Base-by-base conservation (phyloP, 1,284 basidiomycete genomes). In the Lentinula novae-zelandiae region DNA sequence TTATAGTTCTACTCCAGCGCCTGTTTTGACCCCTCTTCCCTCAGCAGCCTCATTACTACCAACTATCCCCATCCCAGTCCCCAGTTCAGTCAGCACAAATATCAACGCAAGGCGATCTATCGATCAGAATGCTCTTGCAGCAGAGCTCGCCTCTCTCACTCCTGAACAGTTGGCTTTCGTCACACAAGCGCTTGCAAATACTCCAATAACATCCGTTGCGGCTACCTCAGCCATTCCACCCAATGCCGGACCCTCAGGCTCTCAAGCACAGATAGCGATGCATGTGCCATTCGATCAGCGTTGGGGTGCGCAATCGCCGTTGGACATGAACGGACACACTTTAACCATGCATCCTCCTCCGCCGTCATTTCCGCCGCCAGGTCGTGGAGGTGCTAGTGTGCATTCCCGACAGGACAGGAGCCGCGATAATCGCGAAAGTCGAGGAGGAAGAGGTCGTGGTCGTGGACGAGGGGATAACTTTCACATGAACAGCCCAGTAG, bases 111-210 rank as follows among this genome's bases (percentile, higher is more conserved):
- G 65, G 46, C 61, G 64, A n/a, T 63, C 63, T 7, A 64, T 71
- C 42, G 67, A 71, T 55, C 68, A 70, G 13, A 65, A 64, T 22
- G 72, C 74, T 38, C 67, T 82, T 27, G 78, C 78, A 20, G 75
- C 78, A 6, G 80, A 82, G 66, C 78, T 86, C 6, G 82, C 84
- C 0, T 75, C 83, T 7, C 74, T 86, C 31, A 85, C 84, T 1
- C 84, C 82, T 0, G 85, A 85, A 59, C 85, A 87, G 68, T 80
- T 87, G 27, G 82, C 84, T 60, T 72, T 76, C 27, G 78, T 87
- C 68, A 70, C 87, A 31, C 78, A 78, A 44, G 31, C 39, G 46
- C 57, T 44, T 20, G 53, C 55, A 22, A 34, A 50, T 31, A 31
- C 38, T 27, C 31, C 27, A 33, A 33, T 53, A 27, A 10, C 53